A percentile compares a stretch with the other conserved stretches of the same genome.
Conservation (phyloP, 768 basidiomycete species). For the Suillus decipiens region DNA sequence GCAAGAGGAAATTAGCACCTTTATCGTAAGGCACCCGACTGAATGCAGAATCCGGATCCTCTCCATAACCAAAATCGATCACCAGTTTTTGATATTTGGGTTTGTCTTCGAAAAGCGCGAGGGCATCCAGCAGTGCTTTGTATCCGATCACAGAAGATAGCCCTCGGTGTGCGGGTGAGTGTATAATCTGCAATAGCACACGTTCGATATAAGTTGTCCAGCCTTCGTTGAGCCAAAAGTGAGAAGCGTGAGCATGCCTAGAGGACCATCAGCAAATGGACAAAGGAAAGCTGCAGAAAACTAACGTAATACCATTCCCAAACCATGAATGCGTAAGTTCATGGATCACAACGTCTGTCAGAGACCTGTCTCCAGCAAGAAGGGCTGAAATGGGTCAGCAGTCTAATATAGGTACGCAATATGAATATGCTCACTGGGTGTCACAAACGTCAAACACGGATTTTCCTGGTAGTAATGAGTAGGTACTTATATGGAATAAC, state of each 20-base stretch:
- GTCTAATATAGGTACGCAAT: neutral
- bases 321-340: constrained; percentile 57
- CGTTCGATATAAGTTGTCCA: constrained; percentile 66
- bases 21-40: constrained; percentile 54
- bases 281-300: neutral
- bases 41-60: constrained; percentile 52
- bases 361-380: constrained; percentile 55
- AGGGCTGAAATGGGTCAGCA: constrained; percentile 35
- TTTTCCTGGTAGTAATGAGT: constrained; percentile 43
- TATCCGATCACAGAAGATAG: constrained; percentile 52
- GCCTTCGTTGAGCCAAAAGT: constrained; percentile 56
- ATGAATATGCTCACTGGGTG: constrained; percentile 42
- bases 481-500: neutral
- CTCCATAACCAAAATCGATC: constrained; percentile 46
- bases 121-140: constrained; percentile 47
- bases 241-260: constrained; percentile 42
- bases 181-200: constrained; percentile 45
- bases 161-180: constrained; percentile 49
- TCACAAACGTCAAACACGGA: constrained; percentile 53
- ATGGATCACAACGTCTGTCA: constrained; percentile 57
- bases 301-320: constrained; percentile 52
- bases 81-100: constrained; percentile 56
- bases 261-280: constrained; percentile 1
- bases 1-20: constrained; percentile 58
- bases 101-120: constrained; percentile 41